Base-by-base conservation (phyloP, 768 basidiomycete genomes). In the Rhodotorula paludigena region DNA sequence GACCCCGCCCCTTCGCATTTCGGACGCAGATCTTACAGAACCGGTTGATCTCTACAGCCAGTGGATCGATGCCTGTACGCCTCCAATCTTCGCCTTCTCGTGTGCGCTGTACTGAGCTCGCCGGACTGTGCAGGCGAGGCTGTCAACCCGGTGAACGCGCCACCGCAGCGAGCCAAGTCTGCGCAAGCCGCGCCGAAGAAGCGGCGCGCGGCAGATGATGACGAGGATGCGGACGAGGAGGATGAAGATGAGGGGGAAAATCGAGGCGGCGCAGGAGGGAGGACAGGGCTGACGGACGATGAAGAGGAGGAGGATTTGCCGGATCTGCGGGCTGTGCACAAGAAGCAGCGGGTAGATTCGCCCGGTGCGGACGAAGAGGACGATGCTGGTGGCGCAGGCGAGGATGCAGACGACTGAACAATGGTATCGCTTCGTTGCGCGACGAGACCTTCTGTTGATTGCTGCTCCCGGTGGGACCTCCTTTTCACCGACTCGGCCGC, bases 21-120 rank as follows among this genome's bases (percentile, higher is more conserved):
- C 47, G 1, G n/a, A 38, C 28, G 48, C 58, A 75, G 73, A 74
- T 41, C 64, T 75, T 25, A 52, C 62, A 23, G 71, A 69, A 41
- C 73, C 74, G 0, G 65, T 75, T 39, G 74, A 75, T 48, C 45
- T 75, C 20, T 75, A 74, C 53, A 70, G 71, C 20, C 47, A 59
- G 11, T 75, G 74, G 74, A 75, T 75, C 36, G 74, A 75, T 55
- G 74, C 73, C 1, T 69, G 66, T 44, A 12, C 55, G n/a, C 35
- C 12, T 10, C 33, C 47, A 0, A 0, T 39, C 25, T 21, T 33
- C n/a, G 28, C 23, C 23, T 25, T 1, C 44, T 23, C 25, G 2
- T 25, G 18, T 25, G 44, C 7, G 9, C 25, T 8, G 21, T 3
- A 45, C 16, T 28, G 30, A 23, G 21, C 18, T 5, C 25, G 10